Evolutionary conservation across 2,329 filamentous ascomycete species (phyloP).

Genomic region (Nemania sp.): DNA sequence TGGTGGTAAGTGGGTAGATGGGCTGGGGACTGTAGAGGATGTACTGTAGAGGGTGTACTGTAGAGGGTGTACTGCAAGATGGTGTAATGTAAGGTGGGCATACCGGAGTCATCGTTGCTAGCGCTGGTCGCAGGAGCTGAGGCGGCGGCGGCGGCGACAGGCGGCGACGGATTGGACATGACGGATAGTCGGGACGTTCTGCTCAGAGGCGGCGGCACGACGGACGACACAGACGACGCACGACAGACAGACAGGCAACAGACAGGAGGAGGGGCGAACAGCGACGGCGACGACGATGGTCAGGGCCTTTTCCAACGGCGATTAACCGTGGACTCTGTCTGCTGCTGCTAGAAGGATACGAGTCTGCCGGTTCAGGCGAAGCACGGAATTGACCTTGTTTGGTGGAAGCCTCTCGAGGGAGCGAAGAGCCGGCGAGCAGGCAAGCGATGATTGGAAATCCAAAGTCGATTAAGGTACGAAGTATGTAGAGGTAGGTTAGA

Average conservation of each 20-base stretch:
- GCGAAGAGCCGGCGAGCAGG: not conserved
- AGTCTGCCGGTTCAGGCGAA: slow-evolving; percentile 13
- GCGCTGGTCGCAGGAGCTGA: slow-evolving; percentile 37
- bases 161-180: slow-evolving; percentile 43
- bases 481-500: not conserved
- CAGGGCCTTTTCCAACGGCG: slow-evolving; percentile 27
- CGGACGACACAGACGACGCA: too few species aligned
- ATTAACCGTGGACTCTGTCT: slow-evolving; percentile 34
- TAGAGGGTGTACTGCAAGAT: too few species aligned
- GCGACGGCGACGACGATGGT: not conserved
- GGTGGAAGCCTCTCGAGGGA: slow-evolving; percentile 7
- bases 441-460: slow-evolving; percentile 18
- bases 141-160: slow-evolving; percentile 34
- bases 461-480: too few species aligned
- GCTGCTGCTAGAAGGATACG: slow-evolving; percentile 10
- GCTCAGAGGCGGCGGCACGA: slow-evolving; percentile 7
- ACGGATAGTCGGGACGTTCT: slow-evolving; percentile 19
- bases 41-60: too few species aligned
- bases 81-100: slow-evolving; percentile 8
- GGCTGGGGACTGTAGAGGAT: too few species aligned
- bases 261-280: too few species aligned
- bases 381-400: slow-evolving; percentile 10
- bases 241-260: too few species aligned
- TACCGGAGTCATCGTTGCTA: slow-evolving; percentile 42
- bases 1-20: too few species aligned